Conservation (phyloP, 164 flowering plant genomes). For the Houttuynia cordata region DNA sequence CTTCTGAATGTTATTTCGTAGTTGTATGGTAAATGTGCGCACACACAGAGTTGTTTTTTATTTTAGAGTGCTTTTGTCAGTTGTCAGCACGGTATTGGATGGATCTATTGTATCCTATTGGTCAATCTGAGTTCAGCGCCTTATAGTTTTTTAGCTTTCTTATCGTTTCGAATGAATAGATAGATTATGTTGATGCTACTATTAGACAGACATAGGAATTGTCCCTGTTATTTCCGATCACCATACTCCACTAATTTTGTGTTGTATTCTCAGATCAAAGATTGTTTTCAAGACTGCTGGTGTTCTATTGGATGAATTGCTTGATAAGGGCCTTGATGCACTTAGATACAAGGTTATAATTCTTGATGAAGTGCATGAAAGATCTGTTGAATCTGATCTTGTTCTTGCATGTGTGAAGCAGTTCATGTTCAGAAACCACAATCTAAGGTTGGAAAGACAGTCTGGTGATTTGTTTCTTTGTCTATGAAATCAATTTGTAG, state of each 20-base stretch:
- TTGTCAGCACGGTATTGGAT: too few relatives aligned
- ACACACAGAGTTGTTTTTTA: too few relatives aligned
- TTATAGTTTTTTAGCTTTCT: too few relatives aligned
- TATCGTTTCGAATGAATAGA: too few relatives aligned
- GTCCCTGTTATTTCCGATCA: too few relatives aligned
- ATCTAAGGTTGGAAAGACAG: conserved; percentile 44
- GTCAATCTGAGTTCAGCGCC: too few relatives aligned
- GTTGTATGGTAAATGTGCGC: too few relatives aligned
- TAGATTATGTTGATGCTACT: neutral
- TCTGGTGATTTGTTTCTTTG: neutral
- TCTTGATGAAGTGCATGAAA: conserved; percentile 98
- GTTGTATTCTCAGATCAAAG: conserved; percentile 43
- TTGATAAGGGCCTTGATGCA: conserved; percentile 73
- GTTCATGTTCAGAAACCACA: conserved; percentile 53
- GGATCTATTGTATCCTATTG: too few relatives aligned
- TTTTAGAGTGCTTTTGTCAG: too few relatives aligned
- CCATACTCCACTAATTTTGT: too few relatives aligned
- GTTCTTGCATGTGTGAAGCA: conserved; percentile 95
- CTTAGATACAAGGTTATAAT: conserved; percentile 78
- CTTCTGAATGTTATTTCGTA: neutral
- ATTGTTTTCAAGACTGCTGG: conserved; percentile 96
- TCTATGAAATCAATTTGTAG: neutral
- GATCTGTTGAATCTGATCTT: conserved; percentile 98
- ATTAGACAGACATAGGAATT: neutral
- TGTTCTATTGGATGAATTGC: conserved; percentile 93